Conservation (phyloP, 106 monocot genomes). For the Cymbidium sinense region DNA sequence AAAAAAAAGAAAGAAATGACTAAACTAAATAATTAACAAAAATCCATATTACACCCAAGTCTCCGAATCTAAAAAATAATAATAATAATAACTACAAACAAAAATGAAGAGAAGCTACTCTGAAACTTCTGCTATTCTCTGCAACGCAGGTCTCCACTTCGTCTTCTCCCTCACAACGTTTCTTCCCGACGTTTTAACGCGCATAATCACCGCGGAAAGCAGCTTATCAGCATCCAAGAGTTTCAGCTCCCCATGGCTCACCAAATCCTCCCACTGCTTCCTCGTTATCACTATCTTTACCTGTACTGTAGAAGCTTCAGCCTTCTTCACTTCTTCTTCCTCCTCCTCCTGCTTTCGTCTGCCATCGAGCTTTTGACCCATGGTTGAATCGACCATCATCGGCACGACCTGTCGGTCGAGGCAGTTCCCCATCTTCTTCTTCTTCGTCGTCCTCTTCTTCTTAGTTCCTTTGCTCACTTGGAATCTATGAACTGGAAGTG, state of each 20-base stretch:
- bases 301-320: background rate
- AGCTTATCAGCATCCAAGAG: background rate
- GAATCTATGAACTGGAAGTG: too few relatives aligned
- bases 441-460: background rate
- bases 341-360: background rate
- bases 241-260: background rate
- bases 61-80: too few relatives aligned
- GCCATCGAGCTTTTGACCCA: background rate
- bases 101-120: background rate
- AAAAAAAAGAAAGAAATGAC: too few relatives aligned
- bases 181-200: background rate
- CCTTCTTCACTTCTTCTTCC: background rate
- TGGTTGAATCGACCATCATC: background rate
- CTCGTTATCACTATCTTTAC: background rate
- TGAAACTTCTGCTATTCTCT: background rate
- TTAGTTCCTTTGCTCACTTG: too few relatives aligned
- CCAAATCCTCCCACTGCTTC: slow-evolving; percentile 10
- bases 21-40: too few relatives aligned
- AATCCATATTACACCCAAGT: too few relatives aligned
- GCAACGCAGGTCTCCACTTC: background rate
- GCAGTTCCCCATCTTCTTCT: slow-evolving; percentile 1
- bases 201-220: background rate
- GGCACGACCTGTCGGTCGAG: background rate
- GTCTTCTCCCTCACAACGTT: background rate
- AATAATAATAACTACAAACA: too few relatives aligned